Percentiles rank a stretch among this genome's conserved stretches.
phyloP scores from a whole-genome alignment of 2,329 filamentous ascomycete genomes.

The Botrytis fragariae region DNA sequence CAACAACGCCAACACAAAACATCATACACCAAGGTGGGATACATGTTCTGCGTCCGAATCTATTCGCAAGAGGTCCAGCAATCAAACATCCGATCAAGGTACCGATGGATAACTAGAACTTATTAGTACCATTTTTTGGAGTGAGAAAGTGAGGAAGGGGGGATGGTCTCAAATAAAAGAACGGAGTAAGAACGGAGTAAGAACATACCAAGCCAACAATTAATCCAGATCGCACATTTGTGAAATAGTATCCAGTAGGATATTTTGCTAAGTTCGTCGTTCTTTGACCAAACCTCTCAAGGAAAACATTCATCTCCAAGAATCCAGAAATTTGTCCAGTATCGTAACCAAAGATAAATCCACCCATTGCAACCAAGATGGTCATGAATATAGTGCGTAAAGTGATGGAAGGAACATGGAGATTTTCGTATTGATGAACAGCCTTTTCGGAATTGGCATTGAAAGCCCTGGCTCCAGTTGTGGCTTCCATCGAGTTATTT shows the following conservation, averaged over 20 bases:
- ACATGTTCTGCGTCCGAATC: slow-evolving; percentile 58
- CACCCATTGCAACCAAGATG: slow-evolving; percentile 28
- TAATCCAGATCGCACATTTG: slow-evolving; percentile 59
- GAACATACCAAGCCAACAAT: slow-evolving; percentile 52
- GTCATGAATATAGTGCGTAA: slow-evolving; percentile 26
- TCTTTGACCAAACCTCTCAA: slow-evolving; percentile 50
- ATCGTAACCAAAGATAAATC: slow-evolving; percentile 42
- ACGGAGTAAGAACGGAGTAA: background rate
- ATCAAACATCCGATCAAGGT: slow-evolving; percentile 78
- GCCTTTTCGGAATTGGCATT: background rate
- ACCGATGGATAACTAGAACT: slow-evolving; percentile 61
- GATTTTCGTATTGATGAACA: background rate
- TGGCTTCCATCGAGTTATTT: slow-evolving; percentile 2
- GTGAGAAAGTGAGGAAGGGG: background rate
- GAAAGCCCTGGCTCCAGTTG: background rate
- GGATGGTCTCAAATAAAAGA: background rate
- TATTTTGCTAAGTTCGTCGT: slow-evolving; percentile 28
- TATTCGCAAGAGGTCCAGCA: slow-evolving; percentile 68
- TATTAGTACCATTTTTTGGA: background rate
- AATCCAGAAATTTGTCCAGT: slow-evolving; percentile 52
- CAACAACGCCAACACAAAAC: slow-evolving; percentile 62
- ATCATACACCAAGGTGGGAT: slow-evolving; percentile 54
- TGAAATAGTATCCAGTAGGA: slow-evolving; percentile 45
- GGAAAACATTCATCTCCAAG: slow-evolving; percentile 59
- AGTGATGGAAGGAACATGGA: slow-evolving; percentile 18